A percentile compares a stretch with the other conserved stretches of the same genome.
Evolutionary conservation across 108 stramenopile species (phyloP).

Genomic region (Aurantiochytrium sp.): DNA sequence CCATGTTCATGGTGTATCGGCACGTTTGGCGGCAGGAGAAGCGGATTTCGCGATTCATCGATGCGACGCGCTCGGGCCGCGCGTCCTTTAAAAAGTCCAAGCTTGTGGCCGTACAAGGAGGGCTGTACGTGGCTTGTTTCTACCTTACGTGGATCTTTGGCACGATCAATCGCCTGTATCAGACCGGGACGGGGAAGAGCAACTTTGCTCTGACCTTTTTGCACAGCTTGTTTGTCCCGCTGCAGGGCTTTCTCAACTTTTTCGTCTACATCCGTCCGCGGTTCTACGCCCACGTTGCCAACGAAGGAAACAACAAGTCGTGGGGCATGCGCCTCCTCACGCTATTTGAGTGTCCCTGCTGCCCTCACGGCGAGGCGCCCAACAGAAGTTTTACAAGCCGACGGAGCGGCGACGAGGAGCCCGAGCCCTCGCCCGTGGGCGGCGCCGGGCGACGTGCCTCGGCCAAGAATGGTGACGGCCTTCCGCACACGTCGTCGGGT

Average conservation of each 20-base stretch:
- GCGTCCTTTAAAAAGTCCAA: not conserved
- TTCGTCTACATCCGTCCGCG: not conserved
- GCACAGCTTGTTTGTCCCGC: not conserved
- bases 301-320: not conserved
- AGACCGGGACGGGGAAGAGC: not conserved
- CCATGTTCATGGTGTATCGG: slow-evolving; percentile 21
- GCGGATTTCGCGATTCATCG: not conserved
- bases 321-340: not conserved
- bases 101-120: not conserved
- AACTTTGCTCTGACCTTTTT: not conserved
- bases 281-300: not conserved
- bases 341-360: not conserved
- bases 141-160: not conserved
- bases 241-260: not conserved
- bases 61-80: not conserved
- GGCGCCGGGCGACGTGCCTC: no score
- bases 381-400: not conserved
- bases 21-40: slow-evolving; percentile 21
- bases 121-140: not conserved
- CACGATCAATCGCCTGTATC: not conserved
- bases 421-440: no score
- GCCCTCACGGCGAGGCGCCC: not conserved
- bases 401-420: not conserved
- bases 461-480: no score
- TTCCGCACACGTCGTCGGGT: no score